Percentiles rank a stretch among this genome's conserved stretches.
These are phyloP conservation scores for Phoenix roebelenii DNA, from an alignment of 176 grass and related monocot species.

Conservation along the genomic window DNA sequence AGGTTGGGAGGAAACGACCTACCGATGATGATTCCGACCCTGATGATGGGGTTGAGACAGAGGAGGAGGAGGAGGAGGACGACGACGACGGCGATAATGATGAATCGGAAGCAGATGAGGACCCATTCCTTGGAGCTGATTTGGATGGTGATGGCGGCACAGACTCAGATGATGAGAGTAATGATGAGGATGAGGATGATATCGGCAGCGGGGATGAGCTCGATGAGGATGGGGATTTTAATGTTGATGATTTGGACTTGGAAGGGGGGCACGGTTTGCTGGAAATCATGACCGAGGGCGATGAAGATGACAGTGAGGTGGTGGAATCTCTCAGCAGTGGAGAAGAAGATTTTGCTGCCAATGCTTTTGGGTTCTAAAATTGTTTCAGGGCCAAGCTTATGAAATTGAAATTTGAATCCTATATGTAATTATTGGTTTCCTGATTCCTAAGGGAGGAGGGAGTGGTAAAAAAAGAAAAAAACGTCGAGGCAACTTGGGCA, in stretches of 20 bases:
- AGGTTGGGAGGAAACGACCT: constrained; percentile 75
- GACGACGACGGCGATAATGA: too few relatives aligned
- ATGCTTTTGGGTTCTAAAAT: constrained; percentile 15
- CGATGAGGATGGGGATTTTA: constrained; percentile 50
- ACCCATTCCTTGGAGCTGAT: constrained; percentile 25
- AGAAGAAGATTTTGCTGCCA: constrained; percentile 35
- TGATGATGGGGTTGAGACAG: constrained; percentile 68
- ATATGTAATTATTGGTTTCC: too few relatives aligned
- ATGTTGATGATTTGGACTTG: constrained; percentile 44
- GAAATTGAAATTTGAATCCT: too few relatives aligned
- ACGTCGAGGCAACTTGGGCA: too few relatives aligned
- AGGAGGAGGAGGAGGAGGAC: constrained; percentile 59
- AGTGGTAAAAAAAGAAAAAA: too few relatives aligned
- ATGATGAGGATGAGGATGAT: constrained; percentile 47
- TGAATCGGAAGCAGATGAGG: constrained; percentile 46
- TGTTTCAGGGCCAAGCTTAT: not conserved
- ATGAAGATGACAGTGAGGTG: constrained; percentile 41
- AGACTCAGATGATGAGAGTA: constrained; percentile 60
- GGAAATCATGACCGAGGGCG: constrained; percentile 50
- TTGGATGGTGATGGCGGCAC: constrained; percentile 33
- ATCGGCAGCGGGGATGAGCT: constrained; percentile 49
- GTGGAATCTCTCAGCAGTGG: constrained; percentile 59
- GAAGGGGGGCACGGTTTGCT: constrained; percentile 42
- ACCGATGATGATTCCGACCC: constrained; percentile 95
- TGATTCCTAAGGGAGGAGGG: too few relatives aligned